Base-by-base conservation (phyloP, 805 yeast species). In the Isabelozyma rhagii region DNA sequence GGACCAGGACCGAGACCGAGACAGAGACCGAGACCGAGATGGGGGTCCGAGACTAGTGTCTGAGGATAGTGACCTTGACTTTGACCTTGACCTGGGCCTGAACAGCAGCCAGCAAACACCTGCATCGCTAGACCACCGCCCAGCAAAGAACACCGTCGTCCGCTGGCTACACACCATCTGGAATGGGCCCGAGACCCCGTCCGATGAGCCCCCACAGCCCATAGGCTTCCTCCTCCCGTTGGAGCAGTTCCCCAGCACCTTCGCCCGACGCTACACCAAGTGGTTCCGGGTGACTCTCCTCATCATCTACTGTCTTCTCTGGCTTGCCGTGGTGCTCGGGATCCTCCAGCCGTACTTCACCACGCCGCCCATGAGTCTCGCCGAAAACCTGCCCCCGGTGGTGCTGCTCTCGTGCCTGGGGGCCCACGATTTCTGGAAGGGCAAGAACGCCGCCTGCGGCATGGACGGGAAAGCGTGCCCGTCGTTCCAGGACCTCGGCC, bases 401-500 rank as follows among this genome's bases (percentile, higher is more conserved):
- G 54, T 75, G 0, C 60, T 82, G 4, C 57, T 85, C 21, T 71
- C 84, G 0, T 84, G 89, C 56, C 64, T 74, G 3, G 69, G 64
- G 13, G 77, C 73, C 40, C 55, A 62, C 17, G 64, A 66, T 39
- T 72, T 85, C 51, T 90, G 97, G 97, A 69, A 62, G 45, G 96
- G 96, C 0, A 85, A 83, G 49, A 87, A 87, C 59, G 82, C 80
- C 8, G 77, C 72, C 0, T 92, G 97, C 74, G 97, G 97, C 0
- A 55, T 85, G 8, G 72, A 84, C 55, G 96, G 85, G 1, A 64
- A 71, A n/a, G 53, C 70, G 7, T 90, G 97, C 66, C 67, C 62
- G 1, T 78, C 82, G 0, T 67, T 77, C 43, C 67, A 61, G 3
- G 47, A 46, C 11, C 65, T 71, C 28, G 60, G 69, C 13, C 79